Evolutionary conservation across 2,329 filamentous ascomycete species (phyloP), one percentile per base, ranked within the genome.

Genomic region (Emergomyces africanus): DNA sequence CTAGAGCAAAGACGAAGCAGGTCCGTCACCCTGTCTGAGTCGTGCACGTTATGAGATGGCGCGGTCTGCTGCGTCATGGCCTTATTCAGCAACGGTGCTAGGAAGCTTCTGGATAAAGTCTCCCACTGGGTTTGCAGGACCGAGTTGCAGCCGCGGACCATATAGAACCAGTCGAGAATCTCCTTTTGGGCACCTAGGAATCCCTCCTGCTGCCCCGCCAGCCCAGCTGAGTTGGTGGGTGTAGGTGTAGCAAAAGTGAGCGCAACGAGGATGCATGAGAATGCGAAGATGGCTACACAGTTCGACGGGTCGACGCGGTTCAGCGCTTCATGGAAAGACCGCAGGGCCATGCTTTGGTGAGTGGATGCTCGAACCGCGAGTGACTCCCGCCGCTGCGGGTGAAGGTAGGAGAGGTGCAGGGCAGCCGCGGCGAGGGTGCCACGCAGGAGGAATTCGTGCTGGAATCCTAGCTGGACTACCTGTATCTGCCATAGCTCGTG

Each of bases 401-500:
- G 65, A 1, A 75, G 65, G 54, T 69, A 67, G 42, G 66, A 67
- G 5, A 74, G 63, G 57, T 76, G 74, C 14, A 75, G 66, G 18
- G 72, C 72, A 12, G 71, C 67, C 12, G 74, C 66, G 23, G 73
- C 71, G 10, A 75, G 67, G 30, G 73, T 65, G 30, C 68, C 69
- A 51, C 72, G 66, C 15, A 75, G 69, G 20, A 75, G 68, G 53
- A 73, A 75, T 23, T 71, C 67, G 61, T 74, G 69, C 33, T 70
- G 66, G 63, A 75, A 72, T 5, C 69, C 69, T 15, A 70, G 62
- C 57, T 66, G 61, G 14, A 69, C 66, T 1, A 65, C 64, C 49
- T 67, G 60, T n/a, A 62, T 62, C 51, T 67, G 66, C 67, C 67
- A 69, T 33, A 72, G 62, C 35, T 69, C 65, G 50, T 63, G 63